Conservation (phyloP, 306 rosid genomes). For the Cucurbita argyrosperma region DNA sequence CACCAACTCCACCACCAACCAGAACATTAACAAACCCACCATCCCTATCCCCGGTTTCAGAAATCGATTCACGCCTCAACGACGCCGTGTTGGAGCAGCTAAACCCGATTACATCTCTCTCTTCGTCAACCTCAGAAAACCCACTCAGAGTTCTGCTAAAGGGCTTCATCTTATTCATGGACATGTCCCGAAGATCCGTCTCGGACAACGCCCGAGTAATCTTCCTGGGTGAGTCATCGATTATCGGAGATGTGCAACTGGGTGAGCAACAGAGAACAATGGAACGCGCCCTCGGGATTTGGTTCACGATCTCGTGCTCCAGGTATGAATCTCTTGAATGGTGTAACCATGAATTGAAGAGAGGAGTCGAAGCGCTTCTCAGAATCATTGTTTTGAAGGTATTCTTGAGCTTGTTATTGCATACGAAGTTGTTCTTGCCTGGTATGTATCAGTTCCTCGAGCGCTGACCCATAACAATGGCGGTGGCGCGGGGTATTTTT, state of each 20-base stretch:
- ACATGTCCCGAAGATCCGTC: constrained; percentile 28
- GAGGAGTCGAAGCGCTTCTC: constrained; percentile 41
- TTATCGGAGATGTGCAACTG: constrained; percentile 11
- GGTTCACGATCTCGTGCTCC: constrained; percentile 24
- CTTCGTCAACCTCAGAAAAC: constrained; percentile 15
- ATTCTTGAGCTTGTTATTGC: neutral
- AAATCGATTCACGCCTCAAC: neutral
- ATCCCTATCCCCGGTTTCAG: constrained; percentile 12
- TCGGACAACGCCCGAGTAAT: constrained; percentile 34
- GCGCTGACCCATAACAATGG: neutral
- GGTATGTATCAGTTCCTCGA: neutral
- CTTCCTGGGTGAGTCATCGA: constrained; percentile 10
- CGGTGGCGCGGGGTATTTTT: neutral
- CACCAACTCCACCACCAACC: constrained; percentile 35
- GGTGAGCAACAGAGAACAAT: constrained; percentile 18
- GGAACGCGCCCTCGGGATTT: constrained; percentile 23
- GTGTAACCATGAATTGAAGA: constrained; percentile 28
- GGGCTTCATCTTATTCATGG: constrained; percentile 18
- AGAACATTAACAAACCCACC: constrained; percentile 8
- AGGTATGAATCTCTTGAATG: constrained; percentile 26
- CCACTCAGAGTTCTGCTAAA: constrained; percentile 10
- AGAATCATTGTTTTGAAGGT: constrained; percentile 21
- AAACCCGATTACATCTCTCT: constrained; percentile 11
- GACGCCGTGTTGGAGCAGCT: constrained; percentile 26
- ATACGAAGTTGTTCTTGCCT: neutral